A percentile compares a stretch with the other conserved stretches of the same genome.
Evolutionary conservation across 1,284 basidiomycete species (phyloP).

Genomic region (Neonothopanus nambi): DNA sequence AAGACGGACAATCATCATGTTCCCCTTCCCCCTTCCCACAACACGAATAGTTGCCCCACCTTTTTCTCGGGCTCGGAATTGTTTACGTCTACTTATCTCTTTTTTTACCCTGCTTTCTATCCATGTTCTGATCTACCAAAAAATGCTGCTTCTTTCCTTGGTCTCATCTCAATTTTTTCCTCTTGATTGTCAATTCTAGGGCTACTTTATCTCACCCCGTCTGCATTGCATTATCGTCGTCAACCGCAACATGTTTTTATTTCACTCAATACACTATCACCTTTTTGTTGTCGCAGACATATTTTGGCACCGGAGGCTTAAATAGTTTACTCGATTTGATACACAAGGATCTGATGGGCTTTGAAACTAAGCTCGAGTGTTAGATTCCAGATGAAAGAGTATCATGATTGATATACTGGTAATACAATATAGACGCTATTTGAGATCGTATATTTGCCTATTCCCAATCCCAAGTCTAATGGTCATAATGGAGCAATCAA

Average conservation of each 20-base stretch:
- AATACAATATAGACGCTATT: too few species aligned
- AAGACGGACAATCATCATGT: slow-evolving; percentile 15
- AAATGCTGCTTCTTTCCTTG: slow-evolving; percentile 17
- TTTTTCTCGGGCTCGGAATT: slow-evolving; percentile 6
- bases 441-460: too few species aligned
- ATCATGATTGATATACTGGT: not conserved
- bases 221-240: slow-evolving; percentile 49
- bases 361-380: not conserved
- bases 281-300: not conserved
- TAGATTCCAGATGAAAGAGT: not conserved
- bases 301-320: too few species aligned
- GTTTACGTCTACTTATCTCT: slow-evolving; percentile 22
- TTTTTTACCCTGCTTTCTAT: slow-evolving; percentile 24
- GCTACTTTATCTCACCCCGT: slow-evolving; percentile 43
- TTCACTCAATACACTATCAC: slow-evolving; percentile 33
- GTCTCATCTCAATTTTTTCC: slow-evolving; percentile 34
- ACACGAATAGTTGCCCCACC: not conserved
- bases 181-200: slow-evolving; percentile 46
- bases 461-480: too few species aligned
- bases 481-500: too few species aligned
- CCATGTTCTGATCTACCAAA: slow-evolving; percentile 8
- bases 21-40: not conserved
- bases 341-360: too few species aligned
- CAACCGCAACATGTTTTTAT: slow-evolving; percentile 52
- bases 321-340: too few species aligned